These are phyloP conservation scores for Elasticomyces elasticus DNA, from an alignment of 495 filamentous ascomycete species.

Conservation along the genomic window DNA sequence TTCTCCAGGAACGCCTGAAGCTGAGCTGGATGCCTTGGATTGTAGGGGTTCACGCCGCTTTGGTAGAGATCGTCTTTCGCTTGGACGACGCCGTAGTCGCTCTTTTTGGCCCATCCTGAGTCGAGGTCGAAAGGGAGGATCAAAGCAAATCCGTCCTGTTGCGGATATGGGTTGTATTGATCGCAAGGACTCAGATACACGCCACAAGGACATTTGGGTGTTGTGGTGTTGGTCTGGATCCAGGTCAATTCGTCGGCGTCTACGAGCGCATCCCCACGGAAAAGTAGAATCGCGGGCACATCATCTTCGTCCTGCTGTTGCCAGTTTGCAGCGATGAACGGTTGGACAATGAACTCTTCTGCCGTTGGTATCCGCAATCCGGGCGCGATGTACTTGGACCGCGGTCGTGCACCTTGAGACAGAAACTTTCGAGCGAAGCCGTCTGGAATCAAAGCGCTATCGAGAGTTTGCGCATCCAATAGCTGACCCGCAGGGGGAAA, in stretches of 20 bases:
- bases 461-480: neutral
- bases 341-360: neutral
- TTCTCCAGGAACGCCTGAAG: neutral
- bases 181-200: neutral
- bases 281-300: neutral
- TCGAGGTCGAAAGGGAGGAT: neutral
- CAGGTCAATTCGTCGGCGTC: neutral
- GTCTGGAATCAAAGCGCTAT: neutral
- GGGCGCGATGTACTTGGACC: constrained; percentile 4
- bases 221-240: neutral
- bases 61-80: neutral
- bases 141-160: neutral
- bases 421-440: constrained; percentile 1
- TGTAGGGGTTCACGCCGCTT: neutral
- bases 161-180: neutral
- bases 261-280: neutral
- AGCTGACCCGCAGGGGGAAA: neutral
- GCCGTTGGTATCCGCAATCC: neutral
- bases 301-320: neutral
- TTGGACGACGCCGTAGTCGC: neutral
- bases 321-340: neutral
- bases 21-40: neutral
- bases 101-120: neutral
- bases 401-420: neutral
- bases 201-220: neutral